A percentile compares a stretch with the other conserved stretches of the same genome.
phyloP scores from a whole-genome alignment of 768 basidiomycete genomes.

The Lyophyllum atratum region DNA sequence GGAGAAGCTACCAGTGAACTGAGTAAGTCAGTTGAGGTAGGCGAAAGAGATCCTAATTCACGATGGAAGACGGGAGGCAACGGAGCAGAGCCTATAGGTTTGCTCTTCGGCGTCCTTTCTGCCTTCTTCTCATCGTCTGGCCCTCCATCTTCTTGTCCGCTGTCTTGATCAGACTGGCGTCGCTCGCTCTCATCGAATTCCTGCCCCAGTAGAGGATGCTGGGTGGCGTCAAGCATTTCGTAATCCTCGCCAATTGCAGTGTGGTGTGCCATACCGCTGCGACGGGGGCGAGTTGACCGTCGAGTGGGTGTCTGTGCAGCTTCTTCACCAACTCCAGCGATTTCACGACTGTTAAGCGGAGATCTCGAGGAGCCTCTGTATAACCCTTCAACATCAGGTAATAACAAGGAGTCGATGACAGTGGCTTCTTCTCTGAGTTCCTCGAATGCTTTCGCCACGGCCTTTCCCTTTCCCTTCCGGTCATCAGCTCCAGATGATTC shows the following conservation, averaged over 20 bases:
- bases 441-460: background rate
- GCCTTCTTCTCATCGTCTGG: background rate
- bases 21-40: constrained; percentile 49
- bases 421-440: constrained; percentile 7
- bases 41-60: constrained; percentile 61
- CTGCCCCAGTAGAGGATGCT: background rate
- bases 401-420: background rate
- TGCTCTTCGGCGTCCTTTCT: background rate
- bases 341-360: background rate
- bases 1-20: constrained; percentile 35
- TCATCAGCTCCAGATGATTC: background rate
- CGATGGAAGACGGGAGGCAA: constrained; percentile 30
- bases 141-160: background rate
- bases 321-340: background rate
- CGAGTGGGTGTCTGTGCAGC: background rate
- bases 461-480: background rate
- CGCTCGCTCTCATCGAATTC: background rate
- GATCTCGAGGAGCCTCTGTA: background rate
- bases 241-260: background rate
- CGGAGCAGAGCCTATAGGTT: background rate
- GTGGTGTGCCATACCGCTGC: background rate
- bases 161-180: background rate
- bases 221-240: background rate
- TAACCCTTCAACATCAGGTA: background rate
- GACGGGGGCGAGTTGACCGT: background rate